Percentiles rank a stretch among this genome's conserved stretches.
Evolutionary conservation across 2,329 filamentous ascomycete genomes (phyloP).

Genomic region (Knufia petricola): DNA sequence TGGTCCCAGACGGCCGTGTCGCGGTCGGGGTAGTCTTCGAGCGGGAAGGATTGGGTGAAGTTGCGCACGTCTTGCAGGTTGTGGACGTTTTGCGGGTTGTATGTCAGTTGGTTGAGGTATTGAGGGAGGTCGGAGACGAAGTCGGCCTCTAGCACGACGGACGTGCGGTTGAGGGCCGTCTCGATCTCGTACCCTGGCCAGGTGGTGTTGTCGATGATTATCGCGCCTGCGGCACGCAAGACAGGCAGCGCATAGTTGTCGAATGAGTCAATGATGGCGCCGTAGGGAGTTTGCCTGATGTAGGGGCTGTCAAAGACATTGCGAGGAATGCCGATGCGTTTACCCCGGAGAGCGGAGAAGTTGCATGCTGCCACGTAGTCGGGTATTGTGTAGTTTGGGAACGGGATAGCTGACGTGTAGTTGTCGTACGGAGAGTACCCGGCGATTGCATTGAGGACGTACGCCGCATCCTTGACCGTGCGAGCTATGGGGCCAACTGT

Average conservation of each 20-base stretch:
- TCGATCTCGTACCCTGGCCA: slow-evolving; percentile 45
- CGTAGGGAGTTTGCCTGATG: slow-evolving; percentile 24
- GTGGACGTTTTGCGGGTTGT: slow-evolving; percentile 49
- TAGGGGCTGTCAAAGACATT: slow-evolving; percentile 42
- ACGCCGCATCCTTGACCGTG: slow-evolving; percentile 50
- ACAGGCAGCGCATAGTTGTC: slow-evolving; percentile 40
- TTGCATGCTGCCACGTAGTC: slow-evolving; percentile 54
- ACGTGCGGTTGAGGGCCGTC: slow-evolving; percentile 28
- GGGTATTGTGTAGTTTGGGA: slow-evolving; percentile 36
- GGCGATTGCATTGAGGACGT: slow-evolving; percentile 49
- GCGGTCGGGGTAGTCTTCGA: slow-evolving; percentile 53
- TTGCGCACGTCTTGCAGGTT: slow-evolving; percentile 42
- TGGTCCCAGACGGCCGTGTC: slow-evolving; percentile 50
- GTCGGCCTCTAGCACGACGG: slow-evolving; percentile 47
- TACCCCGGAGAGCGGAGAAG: slow-evolving; percentile 43
- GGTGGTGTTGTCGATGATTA: slow-evolving; percentile 50
- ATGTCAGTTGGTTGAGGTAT: slow-evolving; percentile 48
- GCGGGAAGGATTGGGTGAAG: slow-evolving; percentile 45
- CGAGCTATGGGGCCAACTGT: slow-evolving; percentile 45
- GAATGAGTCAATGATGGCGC: slow-evolving; percentile 45
- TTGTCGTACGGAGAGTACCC: slow-evolving; percentile 46
- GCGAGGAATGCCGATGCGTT: slow-evolving; percentile 55
- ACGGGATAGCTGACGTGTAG: slow-evolving; percentile 51
- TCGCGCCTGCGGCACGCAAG: slow-evolving; percentile 48
- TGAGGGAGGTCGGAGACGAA: slow-evolving; percentile 46